Percentiles rank a stretch among this genome's conserved stretches.
Evolutionary conservation across 2,329 filamentous ascomycete species (phyloP).

Genomic region (Colletotrichum cuscutae): DNA sequence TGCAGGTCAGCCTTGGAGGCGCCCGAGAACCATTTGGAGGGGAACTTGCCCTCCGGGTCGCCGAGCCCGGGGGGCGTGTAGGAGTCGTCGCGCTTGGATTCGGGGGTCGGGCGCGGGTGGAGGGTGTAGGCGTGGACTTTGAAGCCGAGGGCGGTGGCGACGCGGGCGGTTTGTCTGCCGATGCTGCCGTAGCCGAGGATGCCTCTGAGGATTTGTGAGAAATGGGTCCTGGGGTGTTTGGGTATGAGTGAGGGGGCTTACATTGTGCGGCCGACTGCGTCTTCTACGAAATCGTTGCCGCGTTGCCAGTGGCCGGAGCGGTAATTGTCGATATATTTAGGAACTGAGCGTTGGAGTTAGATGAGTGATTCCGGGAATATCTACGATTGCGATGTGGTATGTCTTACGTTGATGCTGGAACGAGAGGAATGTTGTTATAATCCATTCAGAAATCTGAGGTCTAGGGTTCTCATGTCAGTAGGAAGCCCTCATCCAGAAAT

Average conservation of each 20-base stretch:
- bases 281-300: slow-evolving; percentile 45
- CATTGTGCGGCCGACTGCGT: slow-evolving; percentile 61
- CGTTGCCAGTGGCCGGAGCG: slow-evolving; percentile 55
- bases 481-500: not conserved
- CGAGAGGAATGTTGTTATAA: slow-evolving; percentile 61
- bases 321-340: slow-evolving; percentile 56
- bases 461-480: slow-evolving; percentile 40
- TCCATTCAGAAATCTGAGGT: slow-evolving; percentile 68
- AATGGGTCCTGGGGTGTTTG: not conserved
- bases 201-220: slow-evolving; percentile 45
- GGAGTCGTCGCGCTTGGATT: slow-evolving; percentile 70
- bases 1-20: slow-evolving; percentile 54
- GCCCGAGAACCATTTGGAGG: slow-evolving; percentile 62
- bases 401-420: slow-evolving; percentile 58
- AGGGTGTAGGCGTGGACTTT: slow-evolving; percentile 81
- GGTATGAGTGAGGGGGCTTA: slow-evolving; percentile 37
- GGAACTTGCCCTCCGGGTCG: slow-evolving; percentile 60
- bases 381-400: not conserved
- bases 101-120: slow-evolving; percentile 72
- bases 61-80: slow-evolving; percentile 77
- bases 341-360: slow-evolving; percentile 46
- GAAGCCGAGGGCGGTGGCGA: slow-evolving; percentile 75
- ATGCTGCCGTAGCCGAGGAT: slow-evolving; percentile 67
- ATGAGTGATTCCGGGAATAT: not conserved
- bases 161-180: slow-evolving; percentile 63